A percentile compares a stretch with the other conserved stretches of the same genome.
Evolutionary conservation across 371 early-diverging fungal genomes (phyloP).

Genomic region (Rhizopus stolonifer): DNA sequence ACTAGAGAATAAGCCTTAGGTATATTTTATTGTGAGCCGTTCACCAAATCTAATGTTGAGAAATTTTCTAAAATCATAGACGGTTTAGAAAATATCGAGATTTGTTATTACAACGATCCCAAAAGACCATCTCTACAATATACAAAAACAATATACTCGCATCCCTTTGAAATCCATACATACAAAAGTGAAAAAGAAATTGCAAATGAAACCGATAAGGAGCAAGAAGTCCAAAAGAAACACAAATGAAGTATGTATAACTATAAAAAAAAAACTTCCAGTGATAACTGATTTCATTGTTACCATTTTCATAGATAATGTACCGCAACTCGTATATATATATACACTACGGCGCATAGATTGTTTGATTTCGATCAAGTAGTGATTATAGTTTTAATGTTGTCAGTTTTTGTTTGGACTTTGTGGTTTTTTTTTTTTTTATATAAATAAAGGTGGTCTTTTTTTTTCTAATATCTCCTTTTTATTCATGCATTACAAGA

Average conservation of each 20-base stretch:
- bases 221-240: conserved; percentile 4
- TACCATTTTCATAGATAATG: conserved; percentile 7
- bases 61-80: conserved; percentile 6
- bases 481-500: too few relatives aligned
- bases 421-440: too few relatives aligned
- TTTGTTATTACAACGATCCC: conserved; percentile 4
- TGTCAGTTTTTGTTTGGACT: too few relatives aligned
- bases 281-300: conserved; percentile 5
- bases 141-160: conserved; percentile 2
- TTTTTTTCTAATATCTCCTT: too few relatives aligned
- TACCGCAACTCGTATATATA: too few relatives aligned
- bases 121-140: conserved; percentile 3
- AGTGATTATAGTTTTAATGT: too few relatives aligned
- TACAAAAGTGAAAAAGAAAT: conserved; percentile 9
- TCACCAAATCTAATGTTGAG: not conserved
- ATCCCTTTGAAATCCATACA: not conserved
- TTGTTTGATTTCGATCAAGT: too few relatives aligned
- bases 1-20: not conserved
- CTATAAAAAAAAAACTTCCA: conserved; percentile 1
- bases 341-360: too few relatives aligned
- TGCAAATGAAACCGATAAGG: conserved; percentile 5
- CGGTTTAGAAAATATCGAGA: conserved; percentile 6
- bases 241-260: conserved; percentile 5
- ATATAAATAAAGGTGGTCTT: too few relatives aligned
- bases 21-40: conserved; percentile 2